These are phyloP conservation scores for Trametes pubescens DNA, from an alignment of 1,284 basidiomycete genomes.

Conservation along the genomic window DNA sequence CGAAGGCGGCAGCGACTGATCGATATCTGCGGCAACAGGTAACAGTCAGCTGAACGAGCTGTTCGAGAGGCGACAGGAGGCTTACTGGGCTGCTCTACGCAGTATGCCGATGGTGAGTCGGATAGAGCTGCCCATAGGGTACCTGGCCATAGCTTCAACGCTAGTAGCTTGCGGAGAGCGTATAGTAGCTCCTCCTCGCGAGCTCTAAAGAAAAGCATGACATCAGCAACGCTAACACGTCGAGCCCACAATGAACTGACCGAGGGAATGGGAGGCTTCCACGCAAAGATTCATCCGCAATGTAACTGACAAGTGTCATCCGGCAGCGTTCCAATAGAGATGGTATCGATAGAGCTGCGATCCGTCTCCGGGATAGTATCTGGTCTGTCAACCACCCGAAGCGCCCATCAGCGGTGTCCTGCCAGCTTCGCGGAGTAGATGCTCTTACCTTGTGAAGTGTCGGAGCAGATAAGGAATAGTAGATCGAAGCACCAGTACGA, in stretches of 20 bases:
- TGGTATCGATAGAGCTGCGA: constrained; percentile 77
- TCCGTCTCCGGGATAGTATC: constrained; percentile 63
- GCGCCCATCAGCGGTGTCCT: not conserved
- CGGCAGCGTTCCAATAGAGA: constrained; percentile 79
- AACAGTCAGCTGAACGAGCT: not conserved
- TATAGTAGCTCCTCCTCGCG: constrained; percentile 92
- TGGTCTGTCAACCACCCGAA: constrained; percentile 54
- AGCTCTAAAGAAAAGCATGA: constrained; percentile 54
- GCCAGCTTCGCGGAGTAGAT: not conserved
- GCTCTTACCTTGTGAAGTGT: constrained; percentile 62
- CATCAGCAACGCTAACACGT: constrained; percentile 3
- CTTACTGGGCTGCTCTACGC: constrained; percentile 62
- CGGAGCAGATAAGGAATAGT: constrained; percentile 81
- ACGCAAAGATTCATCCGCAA: constrained; percentile 84
- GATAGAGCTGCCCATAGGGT: constrained; percentile 80
- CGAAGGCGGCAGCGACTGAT: constrained; percentile 54
- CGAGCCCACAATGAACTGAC: constrained; percentile 47
- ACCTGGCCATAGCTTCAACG: constrained; percentile 74
- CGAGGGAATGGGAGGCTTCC: constrained; percentile 88
- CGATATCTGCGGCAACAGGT: constrained; percentile 46
- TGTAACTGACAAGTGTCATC: constrained; percentile 71
- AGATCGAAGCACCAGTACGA: constrained; percentile 96
- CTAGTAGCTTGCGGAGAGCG: constrained; percentile 79
- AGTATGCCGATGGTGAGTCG: constrained; percentile 63
- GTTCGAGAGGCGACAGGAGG: constrained; percentile 19